A percentile compares a stretch with the other conserved stretches of the same genome.
phyloP scores from a whole-genome alignment of 495 filamentous ascomycete species.

The Podospora appendiculata region DNA sequence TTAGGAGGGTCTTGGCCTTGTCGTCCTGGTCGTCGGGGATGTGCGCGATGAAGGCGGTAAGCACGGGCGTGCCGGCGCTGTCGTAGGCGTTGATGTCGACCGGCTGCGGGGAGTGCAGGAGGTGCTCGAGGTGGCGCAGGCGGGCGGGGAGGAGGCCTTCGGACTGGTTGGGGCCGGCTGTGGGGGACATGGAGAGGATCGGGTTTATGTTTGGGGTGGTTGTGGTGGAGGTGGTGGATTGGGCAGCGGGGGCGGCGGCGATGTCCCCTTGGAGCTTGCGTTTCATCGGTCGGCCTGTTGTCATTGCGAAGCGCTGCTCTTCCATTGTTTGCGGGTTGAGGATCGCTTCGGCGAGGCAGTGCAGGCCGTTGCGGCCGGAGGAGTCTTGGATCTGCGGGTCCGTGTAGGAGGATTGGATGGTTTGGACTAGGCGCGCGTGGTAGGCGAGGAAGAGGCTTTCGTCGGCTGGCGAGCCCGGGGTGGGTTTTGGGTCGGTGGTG shows the following conservation, averaged over 20 bases:
- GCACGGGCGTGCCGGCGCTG: constrained; percentile 29
- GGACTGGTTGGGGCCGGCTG: not conserved
- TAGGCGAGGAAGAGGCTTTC: constrained; percentile 17
- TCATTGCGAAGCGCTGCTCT: constrained; percentile 4
- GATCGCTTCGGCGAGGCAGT: constrained; percentile 40
- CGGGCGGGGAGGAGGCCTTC: constrained; percentile 15
- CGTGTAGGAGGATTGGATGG: constrained; percentile 22
- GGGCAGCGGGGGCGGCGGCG: too few species aligned
- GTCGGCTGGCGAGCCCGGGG: not conserved
- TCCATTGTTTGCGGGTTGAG: constrained; percentile 21
- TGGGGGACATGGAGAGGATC: not conserved
- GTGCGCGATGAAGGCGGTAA: constrained; percentile 39
- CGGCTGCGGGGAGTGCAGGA: constrained; percentile 20
- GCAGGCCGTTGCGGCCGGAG: constrained; percentile 39
- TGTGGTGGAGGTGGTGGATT: too few species aligned
- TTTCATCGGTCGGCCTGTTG: constrained; percentile 7
- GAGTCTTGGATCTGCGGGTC: constrained; percentile 28
- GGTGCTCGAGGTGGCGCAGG: constrained; percentile 22
- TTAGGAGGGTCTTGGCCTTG: constrained; percentile 23
- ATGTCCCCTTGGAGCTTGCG: constrained; percentile 14
- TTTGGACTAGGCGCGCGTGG: constrained; percentile 26
- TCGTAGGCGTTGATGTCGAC: constrained; percentile 40
- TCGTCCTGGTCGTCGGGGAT: constrained; percentile 34
- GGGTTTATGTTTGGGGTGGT: not conserved
- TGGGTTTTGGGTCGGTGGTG: not conserved